Evolutionary conservation across 2,329 filamentous ascomycete species (phyloP), one percentile per base, ranked within the genome.

Genomic region (Thyridium curvatum): DNA sequence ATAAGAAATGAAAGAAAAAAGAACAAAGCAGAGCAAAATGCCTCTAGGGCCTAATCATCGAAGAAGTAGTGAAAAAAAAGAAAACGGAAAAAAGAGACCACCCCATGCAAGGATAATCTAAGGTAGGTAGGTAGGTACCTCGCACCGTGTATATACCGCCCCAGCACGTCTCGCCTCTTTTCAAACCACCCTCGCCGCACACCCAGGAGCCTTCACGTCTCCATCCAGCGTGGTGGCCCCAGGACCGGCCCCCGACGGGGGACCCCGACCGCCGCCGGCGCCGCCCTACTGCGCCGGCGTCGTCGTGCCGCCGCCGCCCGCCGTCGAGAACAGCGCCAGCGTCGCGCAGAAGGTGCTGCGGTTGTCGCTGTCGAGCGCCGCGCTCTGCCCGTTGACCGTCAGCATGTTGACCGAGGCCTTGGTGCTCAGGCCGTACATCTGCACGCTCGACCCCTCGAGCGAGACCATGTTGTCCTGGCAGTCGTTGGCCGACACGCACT

Each of bases 401-500:
- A 89, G 64, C 82, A 89, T 88, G 62, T 86, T 87, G 37, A 74
- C 68, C 16, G 79, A 72, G 4, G 84, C 84, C 68, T 88, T 88
- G 45, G 85, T 90, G 64, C 73, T 85, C 40, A 90, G 61, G 8
- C 77, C 85, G 46, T 76, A 86, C 30, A 90, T 58, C 48, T 78
- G 67, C 30, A 87, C 68, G 15, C 60, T 57, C 37, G 69, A 84
- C 54, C 75, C 74, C 59, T 88, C 80, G 29, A 91, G 66, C 49
- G 77, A 79, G 34, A 90, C 72, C 65, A 93, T 89, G 62, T 88
- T 83, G 41, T 81, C 71, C 62, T 91, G 86, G 66, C 86, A 93
- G 48, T 74, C 77, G 56, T 85, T 74, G 9, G 70, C 71, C 30
- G 62, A 59, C 13, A 90, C 72, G 52, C 86, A 93, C 14, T 70